phyloP scores from a whole-genome alignment of 2,329 filamentous ascomycete species.

The Bisporella sp. region DNA sequence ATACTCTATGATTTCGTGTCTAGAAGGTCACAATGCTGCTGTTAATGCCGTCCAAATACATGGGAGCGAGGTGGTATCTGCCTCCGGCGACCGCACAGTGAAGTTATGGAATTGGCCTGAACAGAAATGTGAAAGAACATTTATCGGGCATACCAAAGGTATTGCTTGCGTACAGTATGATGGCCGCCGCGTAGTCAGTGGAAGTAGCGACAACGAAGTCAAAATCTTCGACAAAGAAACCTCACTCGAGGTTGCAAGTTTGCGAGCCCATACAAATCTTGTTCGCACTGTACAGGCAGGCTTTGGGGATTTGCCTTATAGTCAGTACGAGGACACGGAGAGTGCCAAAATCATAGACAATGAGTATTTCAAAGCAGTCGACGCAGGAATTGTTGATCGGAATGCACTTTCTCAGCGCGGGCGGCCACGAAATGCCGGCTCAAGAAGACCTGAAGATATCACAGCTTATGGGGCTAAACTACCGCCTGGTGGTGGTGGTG shows the following conservation, averaged over 20 bases:
- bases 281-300: slow-evolving; percentile 93
- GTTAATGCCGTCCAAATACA: slow-evolving; percentile 95
- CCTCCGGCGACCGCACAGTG: slow-evolving; percentile 87
- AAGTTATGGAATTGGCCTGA: slow-evolving; percentile 91
- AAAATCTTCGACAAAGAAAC: slow-evolving; percentile 88
- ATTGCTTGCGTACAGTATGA: slow-evolving; percentile 98
- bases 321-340: slow-evolving; percentile 63
- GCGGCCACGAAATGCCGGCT: slow-evolving; percentile 50
- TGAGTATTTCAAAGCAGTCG: slow-evolving; percentile 58
- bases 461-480: slow-evolving; percentile 77
- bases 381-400: slow-evolving; percentile 38
- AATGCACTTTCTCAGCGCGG: slow-evolving; percentile 25
- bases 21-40: slow-evolving; percentile 82
- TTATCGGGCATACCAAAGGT: slow-evolving; percentile 84
- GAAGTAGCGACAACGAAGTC: slow-evolving; percentile 92
- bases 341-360: slow-evolving; percentile 69
- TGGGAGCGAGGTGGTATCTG: slow-evolving; percentile 82
- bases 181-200: slow-evolving; percentile 85
- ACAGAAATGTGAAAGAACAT: slow-evolving; percentile 67
- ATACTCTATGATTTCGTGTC: slow-evolving; percentile 69
- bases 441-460: slow-evolving; percentile 67
- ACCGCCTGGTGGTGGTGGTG: slow-evolving; percentile 84
- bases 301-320: slow-evolving; percentile 82
- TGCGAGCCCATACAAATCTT: slow-evolving; percentile 74
- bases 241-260: slow-evolving; percentile 80